Percentiles rank a stretch among this genome's conserved stretches.
Evolutionary conservation across 2,329 filamentous ascomycete species (phyloP).

Genomic region (Ophiostoma himal-ulmi): DNA sequence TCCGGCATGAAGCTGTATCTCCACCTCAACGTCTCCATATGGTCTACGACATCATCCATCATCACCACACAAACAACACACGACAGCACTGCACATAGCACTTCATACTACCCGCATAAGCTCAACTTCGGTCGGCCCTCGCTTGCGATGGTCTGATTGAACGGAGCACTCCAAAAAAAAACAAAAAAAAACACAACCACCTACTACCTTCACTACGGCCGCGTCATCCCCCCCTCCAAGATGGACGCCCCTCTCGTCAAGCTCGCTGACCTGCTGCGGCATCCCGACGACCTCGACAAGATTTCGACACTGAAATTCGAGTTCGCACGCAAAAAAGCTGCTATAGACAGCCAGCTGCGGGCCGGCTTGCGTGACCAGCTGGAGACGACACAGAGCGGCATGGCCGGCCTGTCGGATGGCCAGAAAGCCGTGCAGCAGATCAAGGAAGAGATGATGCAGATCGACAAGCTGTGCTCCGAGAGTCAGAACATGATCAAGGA

Average conservation of each 20-base stretch:
- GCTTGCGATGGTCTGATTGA: conserved; percentile 22
- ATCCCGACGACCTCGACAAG: conserved; percentile 96
- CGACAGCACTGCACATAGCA: neutral
- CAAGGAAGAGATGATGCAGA: conserved; percentile 98
- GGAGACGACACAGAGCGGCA: conserved; percentile 87
- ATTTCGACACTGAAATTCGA: conserved; percentile 83
- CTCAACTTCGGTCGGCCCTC: conserved; percentile 18
- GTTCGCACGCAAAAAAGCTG: conserved; percentile 88
- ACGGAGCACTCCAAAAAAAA: neutral
- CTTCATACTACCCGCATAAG: neutral
- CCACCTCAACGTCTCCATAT: neutral
- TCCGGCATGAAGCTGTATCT: neutral
- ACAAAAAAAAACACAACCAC: neutral
- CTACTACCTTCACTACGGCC: neutral
- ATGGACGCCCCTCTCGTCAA: conserved; percentile 69
- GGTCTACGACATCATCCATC: neutral
- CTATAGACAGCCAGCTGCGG: conserved; percentile 84
- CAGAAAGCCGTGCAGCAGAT: conserved; percentile 88
- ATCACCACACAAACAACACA: neutral
- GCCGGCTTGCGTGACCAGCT: conserved; percentile 86
- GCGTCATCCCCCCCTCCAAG: conserved; percentile 21
- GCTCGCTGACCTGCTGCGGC: conserved; percentile 86
- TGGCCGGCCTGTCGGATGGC: conserved; percentile 80
- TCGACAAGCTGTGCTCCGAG: conserved; percentile 94
- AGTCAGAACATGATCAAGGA: conserved; percentile 96